Conservation (phyloP, 192 early-diverging fungal genomes). For the Coemansia interrupta region DNA sequence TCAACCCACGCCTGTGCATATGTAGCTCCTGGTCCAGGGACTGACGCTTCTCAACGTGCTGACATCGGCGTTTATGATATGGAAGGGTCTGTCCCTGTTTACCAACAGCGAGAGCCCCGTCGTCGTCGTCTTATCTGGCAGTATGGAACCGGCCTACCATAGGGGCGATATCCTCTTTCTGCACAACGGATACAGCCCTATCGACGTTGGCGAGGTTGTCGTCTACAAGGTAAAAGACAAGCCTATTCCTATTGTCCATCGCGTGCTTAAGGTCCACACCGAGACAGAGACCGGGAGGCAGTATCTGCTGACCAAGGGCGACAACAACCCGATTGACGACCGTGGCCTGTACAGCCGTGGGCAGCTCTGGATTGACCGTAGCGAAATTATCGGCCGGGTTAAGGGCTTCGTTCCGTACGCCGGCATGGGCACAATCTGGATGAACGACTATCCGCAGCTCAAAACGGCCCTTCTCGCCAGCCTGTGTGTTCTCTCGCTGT, state of each 20-base stretch:
- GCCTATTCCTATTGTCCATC: constrained; percentile 94
- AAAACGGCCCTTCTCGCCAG: constrained; percentile 77
- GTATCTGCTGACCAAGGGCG: constrained; percentile 92
- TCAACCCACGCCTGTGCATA: neutral
- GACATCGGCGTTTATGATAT: constrained; percentile 92
- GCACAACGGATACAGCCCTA: constrained; percentile 62
- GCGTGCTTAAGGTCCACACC: constrained; percentile 89
- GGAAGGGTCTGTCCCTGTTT: constrained; percentile 84
- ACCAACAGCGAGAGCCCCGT: constrained; percentile 94
- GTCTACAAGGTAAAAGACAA: constrained; percentile 89
- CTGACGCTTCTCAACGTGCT: constrained; percentile 88
- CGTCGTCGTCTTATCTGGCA: constrained; percentile 93
- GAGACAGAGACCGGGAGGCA: constrained; percentile 73
- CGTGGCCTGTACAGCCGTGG: constrained; percentile 80
- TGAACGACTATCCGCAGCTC: constrained; percentile 95
- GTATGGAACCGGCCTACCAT: constrained; percentile 96
- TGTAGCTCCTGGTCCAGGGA: constrained; percentile 61
- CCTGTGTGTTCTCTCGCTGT: constrained; percentile 69
- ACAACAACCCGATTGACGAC: constrained; percentile 90
- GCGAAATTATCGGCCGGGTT: constrained; percentile 89
- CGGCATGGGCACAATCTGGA: constrained; percentile 92
- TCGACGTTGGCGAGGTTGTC: constrained; percentile 87
- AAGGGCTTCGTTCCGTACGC: constrained; percentile 85
- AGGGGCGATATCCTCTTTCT: constrained; percentile 92
- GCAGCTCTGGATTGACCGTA: constrained; percentile 88